Conservation (phyloP, 129 eudicot genomes). For the Tagetes patula region DNA sequence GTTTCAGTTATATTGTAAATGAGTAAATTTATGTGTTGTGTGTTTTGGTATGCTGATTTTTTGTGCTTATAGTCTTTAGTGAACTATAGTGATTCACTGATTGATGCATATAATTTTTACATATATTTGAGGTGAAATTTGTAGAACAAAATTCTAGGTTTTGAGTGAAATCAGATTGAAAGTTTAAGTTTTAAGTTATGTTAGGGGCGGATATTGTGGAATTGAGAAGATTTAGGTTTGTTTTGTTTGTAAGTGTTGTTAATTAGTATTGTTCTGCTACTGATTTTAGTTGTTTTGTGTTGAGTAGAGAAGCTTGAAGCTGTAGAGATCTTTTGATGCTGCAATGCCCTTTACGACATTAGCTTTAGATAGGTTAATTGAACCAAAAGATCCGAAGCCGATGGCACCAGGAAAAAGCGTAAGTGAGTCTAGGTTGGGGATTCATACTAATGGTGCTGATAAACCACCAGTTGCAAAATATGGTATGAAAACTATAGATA, state of each 20-base stretch:
- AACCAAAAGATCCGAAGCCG: conserved; percentile 49
- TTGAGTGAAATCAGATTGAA: conserved; percentile 13
- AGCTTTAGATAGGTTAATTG: conserved; percentile 66
- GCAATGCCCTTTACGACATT: conserved; percentile 71
- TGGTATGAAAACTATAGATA: conserved; percentile 30
- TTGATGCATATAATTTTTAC: conserved; percentile 1
- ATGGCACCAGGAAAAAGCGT: conserved; percentile 38
- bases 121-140: neutral
- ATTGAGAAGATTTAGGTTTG: conserved; percentile 13
- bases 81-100: neutral
- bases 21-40: neutral
- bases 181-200: neutral
- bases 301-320: conserved; percentile 22
- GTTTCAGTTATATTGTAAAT: neutral
- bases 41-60: neutral
- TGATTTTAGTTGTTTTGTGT: conserved; percentile 17
- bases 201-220: neutral
- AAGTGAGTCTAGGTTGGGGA: conserved; percentile 38
- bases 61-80: conserved; percentile 4
- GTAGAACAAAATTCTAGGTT: neutral
- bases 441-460: conserved; percentile 32
- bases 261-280: neutral
- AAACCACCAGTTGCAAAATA: conserved; percentile 24
- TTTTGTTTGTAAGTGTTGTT: conserved; percentile 11
- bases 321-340: conserved; percentile 36